phyloP scores from a whole-genome alignment of 352 stramenopile genomes.

The Phytophthora syringae region DNA sequence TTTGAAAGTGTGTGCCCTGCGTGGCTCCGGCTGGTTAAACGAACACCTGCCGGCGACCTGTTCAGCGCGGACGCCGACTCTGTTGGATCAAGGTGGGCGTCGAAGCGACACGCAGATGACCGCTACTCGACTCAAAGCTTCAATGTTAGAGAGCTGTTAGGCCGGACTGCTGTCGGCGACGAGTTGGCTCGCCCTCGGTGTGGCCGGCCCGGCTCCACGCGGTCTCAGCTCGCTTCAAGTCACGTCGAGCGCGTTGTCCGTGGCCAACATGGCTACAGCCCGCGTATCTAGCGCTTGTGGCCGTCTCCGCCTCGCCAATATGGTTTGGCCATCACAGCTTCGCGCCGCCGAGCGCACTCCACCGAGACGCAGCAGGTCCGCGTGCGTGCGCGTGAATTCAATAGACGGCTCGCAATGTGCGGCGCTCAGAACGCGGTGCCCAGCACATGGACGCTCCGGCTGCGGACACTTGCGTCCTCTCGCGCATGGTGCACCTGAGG shows the following conservation, averaged over 20 bases:
- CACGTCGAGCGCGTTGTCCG: background rate
- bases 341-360: background rate
- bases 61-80: background rate
- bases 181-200: too few relatives aligned
- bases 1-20: slow-evolving; percentile 10
- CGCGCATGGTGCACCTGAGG: background rate
- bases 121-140: too few relatives aligned
- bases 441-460: slow-evolving; percentile 8
- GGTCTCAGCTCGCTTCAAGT: slow-evolving; percentile 21
- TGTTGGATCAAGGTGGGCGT: background rate
- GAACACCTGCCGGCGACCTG: slow-evolving; percentile 6
- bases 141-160: slow-evolving; percentile 3
- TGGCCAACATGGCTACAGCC: background rate
- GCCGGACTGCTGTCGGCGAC: too few relatives aligned
- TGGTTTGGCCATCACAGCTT: slow-evolving; percentile 18
- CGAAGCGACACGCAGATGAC: slow-evolving; percentile 9
- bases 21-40: slow-evolving; percentile 11
- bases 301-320: slow-evolving; percentile 3
- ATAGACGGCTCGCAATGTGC: slow-evolving; percentile 7
- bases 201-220: slow-evolving; percentile 12
- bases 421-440: slow-evolving; percentile 16
- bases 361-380: slow-evolving; percentile 6
- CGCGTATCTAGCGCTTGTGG: slow-evolving; percentile 8
- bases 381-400: slow-evolving; percentile 3
- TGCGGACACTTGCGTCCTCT: slow-evolving; percentile 25